These are phyloP conservation scores for Leptographium galeiforme DNA, from an alignment of 2,329 filamentous ascomycete genomes.

Conservation along the genomic window DNA sequence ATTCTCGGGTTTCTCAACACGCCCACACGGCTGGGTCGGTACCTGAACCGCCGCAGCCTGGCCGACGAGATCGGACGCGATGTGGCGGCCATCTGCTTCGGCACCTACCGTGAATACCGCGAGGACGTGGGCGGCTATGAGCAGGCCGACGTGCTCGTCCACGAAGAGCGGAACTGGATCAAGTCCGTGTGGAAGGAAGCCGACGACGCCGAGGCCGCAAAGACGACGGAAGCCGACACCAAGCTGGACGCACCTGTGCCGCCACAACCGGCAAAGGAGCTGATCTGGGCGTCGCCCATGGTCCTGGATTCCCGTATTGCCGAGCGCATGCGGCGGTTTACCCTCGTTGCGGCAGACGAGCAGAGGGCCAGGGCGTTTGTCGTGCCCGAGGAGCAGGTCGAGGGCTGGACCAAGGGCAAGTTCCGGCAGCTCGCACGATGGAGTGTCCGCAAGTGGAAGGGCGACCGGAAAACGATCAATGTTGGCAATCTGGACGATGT, in stretches of 20 bases:
- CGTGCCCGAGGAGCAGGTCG: conserved; percentile 53
- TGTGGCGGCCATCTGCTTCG: conserved; percentile 73
- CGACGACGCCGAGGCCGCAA: background rate
- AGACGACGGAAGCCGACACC: background rate
- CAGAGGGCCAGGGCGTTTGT: conserved; percentile 47
- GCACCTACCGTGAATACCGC: conserved; percentile 36
- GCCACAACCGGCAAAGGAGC: conserved; percentile 37
- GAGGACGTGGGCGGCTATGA: conserved; percentile 35
- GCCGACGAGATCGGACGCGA: conserved; percentile 81
- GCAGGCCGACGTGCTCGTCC: conserved; percentile 48
- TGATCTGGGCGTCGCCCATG: conserved; percentile 62
- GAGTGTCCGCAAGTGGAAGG: conserved; percentile 27
- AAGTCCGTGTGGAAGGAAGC: conserved; percentile 56
- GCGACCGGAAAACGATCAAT: conserved; percentile 22
- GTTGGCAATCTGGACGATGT: conserved; percentile 10
- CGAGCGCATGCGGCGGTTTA: conserved; percentile 68
- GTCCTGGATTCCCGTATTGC: conserved; percentile 65
- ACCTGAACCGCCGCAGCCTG: conserved; percentile 70
- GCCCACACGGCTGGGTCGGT: conserved; percentile 72
- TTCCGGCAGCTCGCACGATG: conserved; percentile 40
- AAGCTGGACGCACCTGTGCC: background rate
- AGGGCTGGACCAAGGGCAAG: conserved; percentile 54
- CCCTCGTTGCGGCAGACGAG: conserved; percentile 57
- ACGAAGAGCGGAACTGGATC: conserved; percentile 73
- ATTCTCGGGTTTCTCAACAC: conserved; percentile 88